Evolutionary conservation across 129 eudicot species (phyloP), one percentile per base, ranked within the genome.

Genomic region (Lonicera japonica): DNA sequence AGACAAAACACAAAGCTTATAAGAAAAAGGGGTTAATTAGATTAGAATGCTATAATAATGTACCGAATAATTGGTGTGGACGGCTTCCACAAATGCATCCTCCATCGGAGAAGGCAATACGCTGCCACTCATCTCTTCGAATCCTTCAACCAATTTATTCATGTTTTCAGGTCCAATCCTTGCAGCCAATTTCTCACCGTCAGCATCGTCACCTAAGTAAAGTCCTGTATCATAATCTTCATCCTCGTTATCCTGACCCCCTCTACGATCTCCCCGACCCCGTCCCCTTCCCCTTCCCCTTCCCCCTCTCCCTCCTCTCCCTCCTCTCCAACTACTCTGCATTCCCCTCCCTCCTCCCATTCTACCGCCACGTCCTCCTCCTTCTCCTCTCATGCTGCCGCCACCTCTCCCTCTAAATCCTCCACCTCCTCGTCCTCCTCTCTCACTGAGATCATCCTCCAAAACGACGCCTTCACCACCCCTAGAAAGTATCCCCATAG

Each of bases 1-100:
- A 29, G 6, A 29, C 36, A 36, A 54, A 23, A 43, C 45, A 13
- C 24, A 29, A 29, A 29, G 36, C 36, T 29, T 29, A 29, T 6
- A 29, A 29, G 6, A 29, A 29, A 29, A 29, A 29, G 6, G 36
- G 36, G 2, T 29, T 29, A 29, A 29, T 29, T 29, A 11, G 20
- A 23, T 54, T 9, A 41, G 9, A 23, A 48, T 15, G 23, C 0
- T 0, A 25, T 47, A 54, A n/a, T 9, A 66, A 23, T 1, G 36
- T 80, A 92, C 98, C 96, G 74, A 20, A 15, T 78, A 75, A 70
- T 94, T 88, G 19, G 83, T 74, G 51, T 88, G 86, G 63, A 78
- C 62, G 5, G 89, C 92, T 24, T 94, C 96, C 51, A 85, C 45
- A 16, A 45, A 67, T 36, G 80, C 79, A 43, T 88, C 96, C 50